A percentile compares a stretch with the other conserved stretches of the same genome.
These are phyloP conservation scores for Chlorella vulgaris DNA, from an alignment of 139 green algal genomes.

Conservation along the genomic window DNA sequence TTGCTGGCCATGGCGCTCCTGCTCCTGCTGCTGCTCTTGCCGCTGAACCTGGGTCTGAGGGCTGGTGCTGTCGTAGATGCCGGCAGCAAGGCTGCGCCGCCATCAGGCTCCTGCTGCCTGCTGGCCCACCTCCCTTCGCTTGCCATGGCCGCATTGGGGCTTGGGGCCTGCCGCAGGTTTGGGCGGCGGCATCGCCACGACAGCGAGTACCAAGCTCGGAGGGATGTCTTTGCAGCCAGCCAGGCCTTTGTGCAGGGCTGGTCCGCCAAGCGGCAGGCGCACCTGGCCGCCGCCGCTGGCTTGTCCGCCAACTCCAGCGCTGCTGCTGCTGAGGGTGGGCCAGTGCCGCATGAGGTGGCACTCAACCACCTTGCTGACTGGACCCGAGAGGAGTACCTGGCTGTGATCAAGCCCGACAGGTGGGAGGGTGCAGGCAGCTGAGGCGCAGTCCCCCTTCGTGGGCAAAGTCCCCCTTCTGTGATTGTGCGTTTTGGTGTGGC, in stretches of 20 bases:
- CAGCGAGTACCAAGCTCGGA: slow-evolving; percentile 45
- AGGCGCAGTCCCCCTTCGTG: too few relatives aligned
- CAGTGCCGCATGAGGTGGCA: slow-evolving; percentile 32
- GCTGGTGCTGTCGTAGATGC: too few relatives aligned
- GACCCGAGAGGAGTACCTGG: slow-evolving; percentile 50
- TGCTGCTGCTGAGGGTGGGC: background rate
- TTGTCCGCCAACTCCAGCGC: background rate
- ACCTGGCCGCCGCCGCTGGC: background rate
- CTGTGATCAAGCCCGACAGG: slow-evolving; percentile 39
- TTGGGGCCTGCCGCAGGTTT: too few relatives aligned
- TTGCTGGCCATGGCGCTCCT: background rate
- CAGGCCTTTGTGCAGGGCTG: slow-evolving; percentile 34
- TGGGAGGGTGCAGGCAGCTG: background rate
- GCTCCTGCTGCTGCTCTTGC: too few relatives aligned
- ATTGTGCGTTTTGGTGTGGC: too few relatives aligned
- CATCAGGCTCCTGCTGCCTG: too few relatives aligned
- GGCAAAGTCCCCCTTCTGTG: too few relatives aligned
- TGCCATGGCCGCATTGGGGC: too few relatives aligned
- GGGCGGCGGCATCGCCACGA: slow-evolving; percentile 47
- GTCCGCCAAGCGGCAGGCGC: slow-evolving; percentile 3
- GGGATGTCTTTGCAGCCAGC: slow-evolving; percentile 40
- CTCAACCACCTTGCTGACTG: slow-evolving; percentile 64
- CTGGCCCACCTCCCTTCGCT: too few relatives aligned
- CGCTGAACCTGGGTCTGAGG: too few relatives aligned
- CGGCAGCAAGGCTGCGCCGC: too few relatives aligned